Conservation (phyloP, 2,329 filamentous ascomycete genomes). For the Aspergillus fischeri region DNA sequence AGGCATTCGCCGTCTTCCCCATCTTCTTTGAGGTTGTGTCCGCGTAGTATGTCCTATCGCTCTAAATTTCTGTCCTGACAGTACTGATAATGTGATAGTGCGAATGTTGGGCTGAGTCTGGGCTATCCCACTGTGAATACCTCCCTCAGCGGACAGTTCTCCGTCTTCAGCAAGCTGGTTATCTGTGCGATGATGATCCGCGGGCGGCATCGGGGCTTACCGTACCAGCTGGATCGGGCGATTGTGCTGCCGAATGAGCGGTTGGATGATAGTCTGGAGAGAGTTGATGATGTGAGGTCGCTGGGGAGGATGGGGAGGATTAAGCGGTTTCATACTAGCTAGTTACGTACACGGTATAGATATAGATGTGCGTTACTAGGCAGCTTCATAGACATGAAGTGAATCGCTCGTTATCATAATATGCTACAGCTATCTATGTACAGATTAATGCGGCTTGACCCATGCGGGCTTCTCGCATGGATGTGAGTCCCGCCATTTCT, state of each 20-base stretch:
- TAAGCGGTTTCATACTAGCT: not conserved
- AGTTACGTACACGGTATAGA: not conserved
- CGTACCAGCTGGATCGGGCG: slow-evolving; percentile 49
- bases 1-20: slow-evolving; percentile 52
- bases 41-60: slow-evolving; percentile 30
- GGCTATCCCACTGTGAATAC: slow-evolving; percentile 21
- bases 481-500: slow-evolving; percentile 8
- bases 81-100: slow-evolving; percentile 7
- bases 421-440: not conserved
- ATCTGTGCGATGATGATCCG: slow-evolving; percentile 52
- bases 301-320: not conserved
- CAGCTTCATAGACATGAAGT: not conserved
- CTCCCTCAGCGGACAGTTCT: slow-evolving; percentile 40
- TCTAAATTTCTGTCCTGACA: not conserved
- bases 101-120: slow-evolving; percentile 28
- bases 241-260: slow-evolving; percentile 23
- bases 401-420: not conserved
- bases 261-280: not conserved
- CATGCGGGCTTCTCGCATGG: slow-evolving; percentile 8
- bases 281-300: not conserved
- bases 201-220: slow-evolving; percentile 51
- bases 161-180: slow-evolving; percentile 49
- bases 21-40: slow-evolving; percentile 45
- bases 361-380: not conserved
- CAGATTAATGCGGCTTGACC: not conserved